phyloP scores from a whole-genome alignment of 768 basidiomycete species.

The Lentinus brumalis region DNA sequence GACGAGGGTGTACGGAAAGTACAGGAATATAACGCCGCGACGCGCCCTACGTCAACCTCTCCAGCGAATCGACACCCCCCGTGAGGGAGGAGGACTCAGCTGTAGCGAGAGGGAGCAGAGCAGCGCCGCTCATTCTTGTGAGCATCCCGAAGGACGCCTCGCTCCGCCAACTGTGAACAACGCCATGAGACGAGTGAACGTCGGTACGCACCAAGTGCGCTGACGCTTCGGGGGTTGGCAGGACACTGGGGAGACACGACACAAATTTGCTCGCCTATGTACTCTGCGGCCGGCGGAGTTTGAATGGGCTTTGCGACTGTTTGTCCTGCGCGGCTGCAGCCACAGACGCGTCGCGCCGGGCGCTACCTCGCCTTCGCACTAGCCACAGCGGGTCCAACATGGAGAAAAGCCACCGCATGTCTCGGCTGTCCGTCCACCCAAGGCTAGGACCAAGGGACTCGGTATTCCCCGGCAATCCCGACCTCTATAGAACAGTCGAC shows the following conservation, averaged over 20 bases:
- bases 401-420: conserved; percentile 37
- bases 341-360: conserved; percentile 28
- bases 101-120: conserved; percentile 39
- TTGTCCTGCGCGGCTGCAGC: conserved; percentile 19
- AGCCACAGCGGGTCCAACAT: conserved; percentile 3
- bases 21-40: conserved; percentile 80
- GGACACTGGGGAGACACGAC: conserved; percentile 54
- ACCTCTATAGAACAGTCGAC: conserved; percentile 60
- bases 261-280: conserved; percentile 31
- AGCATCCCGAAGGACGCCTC: conserved; percentile 57
- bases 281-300: conserved; percentile 15
- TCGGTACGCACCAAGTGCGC: conserved; percentile 42
- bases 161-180: conserved; percentile 80
- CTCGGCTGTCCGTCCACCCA: conserved; percentile 50
- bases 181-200: conserved; percentile 58
- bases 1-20: conserved; percentile 63
- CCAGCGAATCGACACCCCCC: conserved; percentile 55
- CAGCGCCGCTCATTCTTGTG: conserved; percentile 48
- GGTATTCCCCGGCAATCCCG: conserved; percentile 67
- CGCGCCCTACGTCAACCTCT: conserved; percentile 46
- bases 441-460: conserved; percentile 55
- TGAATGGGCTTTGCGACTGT: conserved; percentile 20
- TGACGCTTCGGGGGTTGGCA: conserved; percentile 69
- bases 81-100: conserved; percentile 47
- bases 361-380: background rate